Evolutionary conservation across 1,284 basidiomycete genomes (phyloP), one percentile per base, ranked within the genome.

Genomic region (Leccinum angustisporum): DNA sequence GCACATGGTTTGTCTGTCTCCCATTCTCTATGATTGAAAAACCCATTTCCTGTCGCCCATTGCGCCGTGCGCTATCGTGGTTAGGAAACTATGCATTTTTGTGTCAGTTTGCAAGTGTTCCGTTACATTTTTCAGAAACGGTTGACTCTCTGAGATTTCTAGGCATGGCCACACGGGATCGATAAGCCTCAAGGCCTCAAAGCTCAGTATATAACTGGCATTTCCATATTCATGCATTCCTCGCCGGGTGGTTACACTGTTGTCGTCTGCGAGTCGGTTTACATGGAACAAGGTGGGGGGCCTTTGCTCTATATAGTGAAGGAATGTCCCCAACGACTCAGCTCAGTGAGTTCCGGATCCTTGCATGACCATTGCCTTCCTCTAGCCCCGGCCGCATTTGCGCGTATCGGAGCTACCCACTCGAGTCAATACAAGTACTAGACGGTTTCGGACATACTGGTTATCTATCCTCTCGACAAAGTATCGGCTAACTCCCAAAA

Each of bases 311-410:
- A 59, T 67, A 52, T 54, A 53, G 61, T 10, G 48, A 58, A 67
- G 52, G 54, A 57, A 58, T 54, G 21, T 36, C 64, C 27, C 14
- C 30, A 50, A 10, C 10, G 33, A 33, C 27, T 56, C 38, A 60
- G 53, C 33, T 58, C 55, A 56, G 43, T 56, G 56, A 68, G 66
- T 63, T 66, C 66, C 58, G 66, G 53, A 56, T 43, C 27, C 34
- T 21, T 60, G 57, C 57, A 65, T 60, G n/a, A 43, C 54, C 30
- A 25, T 54, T 60, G 38, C 50, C 18, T 60, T 40, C 27, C 52
- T 21, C 56, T 14, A 48, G 18, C 13, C 30, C 21, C 27, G 16
- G 13, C 58, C 31, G 10, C 53, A 4, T 48, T 46, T 48, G 36
- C 27, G 3, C 6, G 7, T 34, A n/a, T 54, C 30, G 48, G 55